phyloP scores from a whole-genome alignment of 139 green algal genomes.

The Chlorella vulgaris region DNA sequence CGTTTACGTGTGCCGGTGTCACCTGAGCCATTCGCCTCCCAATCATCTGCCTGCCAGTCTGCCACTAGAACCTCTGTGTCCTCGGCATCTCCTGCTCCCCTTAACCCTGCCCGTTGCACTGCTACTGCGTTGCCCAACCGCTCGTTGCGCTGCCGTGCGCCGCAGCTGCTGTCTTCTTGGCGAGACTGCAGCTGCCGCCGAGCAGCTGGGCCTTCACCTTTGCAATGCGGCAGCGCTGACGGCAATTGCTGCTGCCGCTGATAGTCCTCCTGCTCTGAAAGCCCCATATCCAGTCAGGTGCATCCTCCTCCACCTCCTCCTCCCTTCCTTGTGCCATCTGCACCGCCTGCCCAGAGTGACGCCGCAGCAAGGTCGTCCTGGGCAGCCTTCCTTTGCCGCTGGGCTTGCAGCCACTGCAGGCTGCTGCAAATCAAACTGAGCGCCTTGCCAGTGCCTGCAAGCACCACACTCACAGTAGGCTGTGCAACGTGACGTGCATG shows the following conservation, averaged over 20 bases:
- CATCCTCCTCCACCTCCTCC: conserved; percentile 33
- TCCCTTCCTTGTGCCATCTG: neutral
- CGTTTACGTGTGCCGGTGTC: neutral
- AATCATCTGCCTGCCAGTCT: neutral
- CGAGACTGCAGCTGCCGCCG: neutral
- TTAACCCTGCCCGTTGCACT: neutral
- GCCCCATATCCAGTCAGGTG: conserved; percentile 67
- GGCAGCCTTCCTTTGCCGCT: conserved; percentile 22
- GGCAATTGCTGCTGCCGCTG: conserved; percentile 16
- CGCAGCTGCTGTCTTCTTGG: too few species aligned
- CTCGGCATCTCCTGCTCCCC: neutral
- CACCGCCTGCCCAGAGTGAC: neutral
- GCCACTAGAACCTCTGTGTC: conserved; percentile 38
- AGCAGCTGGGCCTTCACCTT: neutral
- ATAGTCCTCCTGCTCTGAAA: conserved; percentile 45
- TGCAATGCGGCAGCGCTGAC: neutral
- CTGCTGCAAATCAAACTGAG: conserved; percentile 89
- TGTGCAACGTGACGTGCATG: neutral
- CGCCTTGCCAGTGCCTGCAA: conserved; percentile 90
- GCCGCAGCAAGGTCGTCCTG: conserved; percentile 7
- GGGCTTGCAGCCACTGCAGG: conserved; percentile 81
- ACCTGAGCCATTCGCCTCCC: neutral
- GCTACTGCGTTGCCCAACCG: neutral
- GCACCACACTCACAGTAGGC: neutral
- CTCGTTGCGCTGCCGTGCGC: too few species aligned